phyloP scores from a whole-genome alignment of 306 rosid species.

The Morella rubra region DNA sequence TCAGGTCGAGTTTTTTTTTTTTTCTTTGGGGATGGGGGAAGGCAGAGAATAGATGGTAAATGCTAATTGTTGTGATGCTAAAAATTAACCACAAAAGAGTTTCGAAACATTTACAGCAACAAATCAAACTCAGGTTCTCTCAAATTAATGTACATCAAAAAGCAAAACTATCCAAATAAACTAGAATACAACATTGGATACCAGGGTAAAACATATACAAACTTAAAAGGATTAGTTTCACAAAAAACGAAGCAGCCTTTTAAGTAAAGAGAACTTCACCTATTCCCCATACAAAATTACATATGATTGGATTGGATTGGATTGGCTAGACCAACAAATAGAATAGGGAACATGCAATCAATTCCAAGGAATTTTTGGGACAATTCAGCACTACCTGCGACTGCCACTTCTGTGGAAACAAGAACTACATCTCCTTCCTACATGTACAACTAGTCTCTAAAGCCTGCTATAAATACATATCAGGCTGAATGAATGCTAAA shows the following conservation, averaged over 20 bases:
- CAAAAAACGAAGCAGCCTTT: slow-evolving; percentile 25
- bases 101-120: slow-evolving; percentile 8
- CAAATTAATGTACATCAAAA: not conserved
- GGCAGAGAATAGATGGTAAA: no score
- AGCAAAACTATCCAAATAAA: slow-evolving; percentile 29
- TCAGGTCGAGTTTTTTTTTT: no score
- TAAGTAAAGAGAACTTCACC: slow-evolving; percentile 18
- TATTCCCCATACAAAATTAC: no score
- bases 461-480: slow-evolving; percentile 20
- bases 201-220: not conserved
- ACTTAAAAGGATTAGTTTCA: slow-evolving; percentile 26
- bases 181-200: slow-evolving; percentile 25
- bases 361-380: slow-evolving; percentile 11
- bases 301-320: slow-evolving; percentile 17
- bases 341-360: no score
- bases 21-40: no score
- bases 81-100: not conserved
- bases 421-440: slow-evolving; percentile 8
- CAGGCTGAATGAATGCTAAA: no score
- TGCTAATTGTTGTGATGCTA: no score
- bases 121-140: not conserved
- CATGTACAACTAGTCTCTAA: slow-evolving; percentile 11
- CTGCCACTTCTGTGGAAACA: no score
- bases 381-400: no score
- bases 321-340: slow-evolving; percentile 6